phyloP scores from a whole-genome alignment of 352 stramenopile species.

The Phytophthora vignae region DNA sequence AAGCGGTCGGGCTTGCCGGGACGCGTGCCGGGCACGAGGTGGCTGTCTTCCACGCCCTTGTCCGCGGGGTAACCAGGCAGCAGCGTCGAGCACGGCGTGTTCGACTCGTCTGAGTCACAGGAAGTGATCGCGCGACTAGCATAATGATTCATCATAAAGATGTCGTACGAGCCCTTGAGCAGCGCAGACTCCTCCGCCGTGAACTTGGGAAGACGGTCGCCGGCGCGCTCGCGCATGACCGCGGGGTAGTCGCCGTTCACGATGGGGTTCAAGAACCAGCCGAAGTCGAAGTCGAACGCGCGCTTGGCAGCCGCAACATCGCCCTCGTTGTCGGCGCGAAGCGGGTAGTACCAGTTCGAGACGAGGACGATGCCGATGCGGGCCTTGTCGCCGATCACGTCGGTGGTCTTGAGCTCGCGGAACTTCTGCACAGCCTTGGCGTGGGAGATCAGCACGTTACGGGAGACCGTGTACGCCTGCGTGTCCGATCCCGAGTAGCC shows the following conservation, averaged over 20 bases:
- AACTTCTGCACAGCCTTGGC: slow-evolving; percentile 90
- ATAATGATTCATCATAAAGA: slow-evolving; percentile 98
- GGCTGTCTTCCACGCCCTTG: slow-evolving; percentile 55
- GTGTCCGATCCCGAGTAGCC: slow-evolving; percentile 48
- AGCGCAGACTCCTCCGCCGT: slow-evolving; percentile 73
- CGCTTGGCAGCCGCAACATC: slow-evolving; percentile 77
- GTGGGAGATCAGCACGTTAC: slow-evolving; percentile 94
- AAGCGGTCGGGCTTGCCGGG: slow-evolving; percentile 38
- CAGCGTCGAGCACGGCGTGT: slow-evolving; percentile 40
- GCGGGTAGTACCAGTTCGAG: slow-evolving; percentile 80
- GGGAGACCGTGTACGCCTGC: slow-evolving; percentile 62
- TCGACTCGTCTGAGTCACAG: slow-evolving; percentile 52
- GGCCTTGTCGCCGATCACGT: slow-evolving; percentile 51
- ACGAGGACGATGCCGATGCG: slow-evolving; percentile 94
- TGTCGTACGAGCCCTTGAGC: slow-evolving; percentile 90
- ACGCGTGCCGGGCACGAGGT: slow-evolving; percentile 65
- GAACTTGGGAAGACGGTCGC: slow-evolving; percentile 88
- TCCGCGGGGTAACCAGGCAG: slow-evolving; percentile 46
- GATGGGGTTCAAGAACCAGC: slow-evolving; percentile 94
- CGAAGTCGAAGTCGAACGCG: slow-evolving; percentile 91
- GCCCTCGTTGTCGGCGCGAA: slow-evolving; percentile 60
- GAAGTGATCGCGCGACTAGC: slow-evolving; percentile 65
- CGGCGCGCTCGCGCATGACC: slow-evolving; percentile 88
- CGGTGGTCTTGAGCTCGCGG: slow-evolving; percentile 46
- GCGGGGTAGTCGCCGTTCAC: slow-evolving; percentile 92